phyloP scores from a whole-genome alignment of 1,284 basidiomycete species.

The Pseudozyma tsukubaensis region DNA sequence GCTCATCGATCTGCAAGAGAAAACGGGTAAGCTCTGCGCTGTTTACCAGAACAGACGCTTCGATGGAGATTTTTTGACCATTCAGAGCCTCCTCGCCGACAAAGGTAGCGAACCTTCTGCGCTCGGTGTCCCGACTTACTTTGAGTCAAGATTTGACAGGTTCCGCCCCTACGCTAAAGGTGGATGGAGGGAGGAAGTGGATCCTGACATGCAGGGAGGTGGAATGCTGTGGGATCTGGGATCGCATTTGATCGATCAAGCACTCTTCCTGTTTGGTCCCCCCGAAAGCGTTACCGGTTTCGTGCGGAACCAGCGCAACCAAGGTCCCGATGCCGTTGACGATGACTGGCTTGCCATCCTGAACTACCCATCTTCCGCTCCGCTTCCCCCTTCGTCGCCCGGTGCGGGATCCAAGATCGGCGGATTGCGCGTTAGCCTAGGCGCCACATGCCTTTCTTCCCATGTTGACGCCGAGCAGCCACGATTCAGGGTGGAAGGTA shows the following conservation, averaged over 20 bases:
- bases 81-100: conserved; percentile 54
- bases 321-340: conserved; percentile 55
- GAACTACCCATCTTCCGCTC: conserved; percentile 49
- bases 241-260: conserved; percentile 64
- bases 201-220: conserved; percentile 58
- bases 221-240: conserved; percentile 67
- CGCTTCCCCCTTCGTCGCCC: conserved; percentile 50
- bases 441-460: conserved; percentile 61
- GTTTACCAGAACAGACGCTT: conserved; percentile 66
- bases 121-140: conserved; percentile 60
- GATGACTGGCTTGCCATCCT: conserved; percentile 65
- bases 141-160: conserved; percentile 65
- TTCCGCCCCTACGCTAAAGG: conserved; percentile 65
- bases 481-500: conserved; percentile 62
- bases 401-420: conserved; percentile 55
- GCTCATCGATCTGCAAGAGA: conserved; percentile 49
- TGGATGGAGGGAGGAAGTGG: conserved; percentile 64
- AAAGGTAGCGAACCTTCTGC: conserved; percentile 52
- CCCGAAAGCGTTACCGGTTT: conserved; percentile 60
- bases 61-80: conserved; percentile 66
- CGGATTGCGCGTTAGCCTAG: conserved; percentile 55
- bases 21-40: conserved; percentile 60
- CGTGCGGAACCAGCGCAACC: conserved; percentile 58
- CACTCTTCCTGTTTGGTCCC: conserved; percentile 61
- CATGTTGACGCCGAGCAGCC: conserved; percentile 62